Percentiles rank a stretch among this genome's conserved stretches.
Evolutionary conservation across 352 stramenopile genomes (phyloP).

Genomic region (Globisporangium parvum): DNA sequence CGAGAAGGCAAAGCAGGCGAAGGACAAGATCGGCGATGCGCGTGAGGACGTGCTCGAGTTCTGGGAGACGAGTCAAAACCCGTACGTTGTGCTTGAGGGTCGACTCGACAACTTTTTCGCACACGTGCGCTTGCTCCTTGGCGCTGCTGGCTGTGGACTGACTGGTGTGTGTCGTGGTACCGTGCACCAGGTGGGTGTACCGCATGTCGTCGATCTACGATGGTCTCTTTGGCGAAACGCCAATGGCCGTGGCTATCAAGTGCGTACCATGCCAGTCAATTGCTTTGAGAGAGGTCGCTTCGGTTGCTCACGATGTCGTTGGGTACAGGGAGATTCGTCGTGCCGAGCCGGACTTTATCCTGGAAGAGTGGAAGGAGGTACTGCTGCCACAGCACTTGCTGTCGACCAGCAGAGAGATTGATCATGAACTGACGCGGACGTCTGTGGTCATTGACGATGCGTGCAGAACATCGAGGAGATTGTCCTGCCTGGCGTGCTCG

Average conservation of each 20-base stretch:
- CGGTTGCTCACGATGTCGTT: background rate
- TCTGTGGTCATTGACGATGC: background rate
- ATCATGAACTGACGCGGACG: background rate
- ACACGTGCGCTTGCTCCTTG: background rate
- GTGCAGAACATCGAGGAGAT: slow-evolving; percentile 87
- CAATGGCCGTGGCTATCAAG: slow-evolving; percentile 92
- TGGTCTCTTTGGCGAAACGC: slow-evolving; percentile 95
- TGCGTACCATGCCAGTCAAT: slow-evolving; percentile 9
- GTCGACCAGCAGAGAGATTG: background rate
- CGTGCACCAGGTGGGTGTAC: slow-evolving; percentile 86
- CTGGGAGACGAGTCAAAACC: slow-evolving; percentile 99
- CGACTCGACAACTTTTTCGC: background rate
- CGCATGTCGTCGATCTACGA: slow-evolving; percentile 97
- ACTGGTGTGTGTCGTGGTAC: background rate
- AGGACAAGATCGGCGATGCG: slow-evolving; percentile 76
- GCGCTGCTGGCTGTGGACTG: background rate
- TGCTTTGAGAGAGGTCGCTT: background rate
- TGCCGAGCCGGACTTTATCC: slow-evolving; percentile 94
- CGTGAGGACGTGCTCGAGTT: slow-evolving; percentile 88
- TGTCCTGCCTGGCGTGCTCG: slow-evolving; percentile 92
- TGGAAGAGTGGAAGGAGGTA: slow-evolving; percentile 94
- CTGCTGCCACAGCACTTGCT: background rate
- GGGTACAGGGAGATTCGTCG: slow-evolving; percentile 87
- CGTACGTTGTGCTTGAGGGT: slow-evolving; percentile 39
- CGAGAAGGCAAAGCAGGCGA: slow-evolving; percentile 64